Percentiles rank a stretch among this genome's conserved stretches.
These are phyloP conservation scores for Cucurbita moschata DNA, from an alignment of 306 rosid genomes.

Conservation along the genomic window DNA sequence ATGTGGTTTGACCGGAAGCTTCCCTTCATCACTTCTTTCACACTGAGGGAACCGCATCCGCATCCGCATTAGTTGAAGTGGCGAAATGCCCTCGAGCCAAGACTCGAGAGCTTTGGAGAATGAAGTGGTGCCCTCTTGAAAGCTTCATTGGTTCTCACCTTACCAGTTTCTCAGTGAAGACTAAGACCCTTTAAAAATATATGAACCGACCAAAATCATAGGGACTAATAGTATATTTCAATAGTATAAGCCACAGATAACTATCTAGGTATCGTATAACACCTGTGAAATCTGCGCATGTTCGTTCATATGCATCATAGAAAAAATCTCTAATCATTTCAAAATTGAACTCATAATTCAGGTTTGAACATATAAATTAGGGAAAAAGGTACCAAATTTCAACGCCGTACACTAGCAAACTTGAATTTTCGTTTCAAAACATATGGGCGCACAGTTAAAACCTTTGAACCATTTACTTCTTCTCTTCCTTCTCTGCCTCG, in stretches of 20 bases:
- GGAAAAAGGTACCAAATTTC: background rate
- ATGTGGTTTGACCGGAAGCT: too few relatives aligned
- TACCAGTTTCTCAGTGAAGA: background rate
- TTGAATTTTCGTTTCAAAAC: background rate
- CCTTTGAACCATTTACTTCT: constrained; percentile 17
- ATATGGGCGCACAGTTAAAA: background rate
- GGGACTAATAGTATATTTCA: background rate
- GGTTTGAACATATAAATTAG: background rate
- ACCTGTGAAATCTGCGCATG: constrained; percentile 10
- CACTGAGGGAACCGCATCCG: too few relatives aligned
- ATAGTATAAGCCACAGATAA: background rate
- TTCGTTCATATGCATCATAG: background rate
- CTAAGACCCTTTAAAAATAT: background rate
- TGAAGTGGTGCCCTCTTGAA: background rate
- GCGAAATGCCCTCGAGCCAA: too few relatives aligned
- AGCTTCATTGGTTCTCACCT: background rate
- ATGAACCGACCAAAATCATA: background rate
- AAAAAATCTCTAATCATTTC: constrained; percentile 3
- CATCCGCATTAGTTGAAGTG: too few relatives aligned
- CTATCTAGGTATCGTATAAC: background rate
- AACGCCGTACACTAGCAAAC: background rate
- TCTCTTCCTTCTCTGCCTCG: constrained; percentile 55
- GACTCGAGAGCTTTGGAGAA: too few relatives aligned
- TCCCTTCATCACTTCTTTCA: too few relatives aligned
- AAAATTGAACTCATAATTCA: constrained; percentile 4